Conservation (phyloP, 164 flowering plant species). For the Protea cynaroides region DNA sequence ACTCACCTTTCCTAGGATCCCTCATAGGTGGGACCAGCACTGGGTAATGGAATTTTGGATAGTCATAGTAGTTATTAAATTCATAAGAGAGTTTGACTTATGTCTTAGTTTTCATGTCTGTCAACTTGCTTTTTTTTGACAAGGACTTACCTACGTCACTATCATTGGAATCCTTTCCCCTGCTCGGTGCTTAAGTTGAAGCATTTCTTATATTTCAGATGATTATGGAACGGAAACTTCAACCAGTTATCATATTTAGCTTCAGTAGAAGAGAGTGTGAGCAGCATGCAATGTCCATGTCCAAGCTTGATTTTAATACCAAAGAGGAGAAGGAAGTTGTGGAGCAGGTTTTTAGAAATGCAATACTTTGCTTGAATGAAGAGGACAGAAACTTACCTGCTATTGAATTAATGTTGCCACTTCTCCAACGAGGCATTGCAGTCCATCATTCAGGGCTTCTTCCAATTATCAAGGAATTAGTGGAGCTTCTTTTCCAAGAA, state of each 20-base stretch:
- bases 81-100: too few relatives aligned
- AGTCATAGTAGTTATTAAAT: too few relatives aligned
- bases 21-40: too few relatives aligned
- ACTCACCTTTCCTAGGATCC: too few relatives aligned
- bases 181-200: constrained; percentile 8
- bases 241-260: constrained; percentile 96
- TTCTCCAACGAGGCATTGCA: constrained; percentile 95
- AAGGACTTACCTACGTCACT: too few relatives aligned
- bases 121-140: too few relatives aligned
- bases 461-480: constrained; percentile 92
- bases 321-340: constrained; percentile 85
- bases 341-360: constrained; percentile 73
- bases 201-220: constrained; percentile 45
- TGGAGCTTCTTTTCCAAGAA: constrained; percentile 97
- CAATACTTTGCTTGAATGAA: constrained; percentile 77
- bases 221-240: constrained; percentile 95
- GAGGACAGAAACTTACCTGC: constrained; percentile 94
- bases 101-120: too few relatives aligned
- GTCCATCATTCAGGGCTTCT: constrained; percentile 99
- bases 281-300: constrained; percentile 96
- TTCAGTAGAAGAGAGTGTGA: constrained; percentile 98
- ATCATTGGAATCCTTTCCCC: too few relatives aligned
- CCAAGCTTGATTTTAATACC: constrained; percentile 91
- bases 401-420: constrained; percentile 87
- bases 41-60: too few relatives aligned